These are phyloP conservation scores for Coprinopsis marcescibilis DNA, from an alignment of 768 basidiomycete species.

Conservation along the genomic window DNA sequence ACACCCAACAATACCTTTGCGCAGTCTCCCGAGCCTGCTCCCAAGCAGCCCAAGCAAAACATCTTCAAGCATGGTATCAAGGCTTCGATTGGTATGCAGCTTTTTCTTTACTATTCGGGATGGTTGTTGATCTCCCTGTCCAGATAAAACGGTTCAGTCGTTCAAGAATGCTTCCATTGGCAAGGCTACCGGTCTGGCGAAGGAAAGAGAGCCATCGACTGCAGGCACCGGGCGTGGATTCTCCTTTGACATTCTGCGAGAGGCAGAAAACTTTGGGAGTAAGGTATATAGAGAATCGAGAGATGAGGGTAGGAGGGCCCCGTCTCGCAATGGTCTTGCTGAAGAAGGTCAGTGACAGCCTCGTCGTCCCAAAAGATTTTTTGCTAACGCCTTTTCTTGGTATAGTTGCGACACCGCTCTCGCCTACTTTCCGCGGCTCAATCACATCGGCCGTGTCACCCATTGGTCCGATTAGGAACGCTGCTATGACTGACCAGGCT, in stretches of 20 bases:
- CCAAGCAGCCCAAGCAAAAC: constrained; percentile 26
- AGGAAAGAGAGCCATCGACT: constrained; percentile 9
- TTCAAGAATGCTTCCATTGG: constrained; percentile 60
- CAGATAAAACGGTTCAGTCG: constrained; percentile 64
- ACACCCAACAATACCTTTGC: constrained; percentile 18
- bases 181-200: constrained; percentile 35
- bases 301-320: neutral
- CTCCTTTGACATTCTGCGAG: constrained; percentile 27
- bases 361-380: constrained; percentile 11
- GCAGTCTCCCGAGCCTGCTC: constrained; percentile 14
- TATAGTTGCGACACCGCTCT: neutral
- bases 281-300: neutral
- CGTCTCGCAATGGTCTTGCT: constrained; percentile 11
- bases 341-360: constrained; percentile 9
- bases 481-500: constrained; percentile 44
- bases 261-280: constrained; percentile 13
- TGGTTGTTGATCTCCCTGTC: neutral
- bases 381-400: neutral
- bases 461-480: constrained; percentile 48
- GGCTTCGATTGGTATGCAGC: constrained; percentile 60
- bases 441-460: constrained; percentile 39
- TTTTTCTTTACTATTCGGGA: neutral
- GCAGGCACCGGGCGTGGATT: constrained; percentile 31
- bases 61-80: constrained; percentile 67
- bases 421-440: neutral